A percentile compares a stretch with the other conserved stretches of the same genome.
Conservation (phyloP, 192 early-diverging fungal species). For the Rhizophagus prolifer region DNA sequence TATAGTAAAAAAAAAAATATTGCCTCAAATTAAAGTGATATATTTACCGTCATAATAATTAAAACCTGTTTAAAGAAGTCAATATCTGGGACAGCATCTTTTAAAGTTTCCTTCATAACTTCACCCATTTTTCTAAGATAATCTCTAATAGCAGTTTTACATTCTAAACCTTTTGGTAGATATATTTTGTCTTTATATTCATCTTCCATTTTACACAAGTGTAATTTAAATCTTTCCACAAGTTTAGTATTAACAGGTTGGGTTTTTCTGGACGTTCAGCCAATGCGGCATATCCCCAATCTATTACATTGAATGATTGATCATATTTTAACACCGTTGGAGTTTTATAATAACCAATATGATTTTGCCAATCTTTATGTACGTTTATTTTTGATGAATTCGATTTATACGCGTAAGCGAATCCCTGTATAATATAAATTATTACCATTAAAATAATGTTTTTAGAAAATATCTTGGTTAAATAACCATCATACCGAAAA, state of each 20-base stretch:
- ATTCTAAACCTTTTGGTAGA: neutral
- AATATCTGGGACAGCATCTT: neutral
- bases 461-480: too few species aligned
- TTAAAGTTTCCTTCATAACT: neutral
- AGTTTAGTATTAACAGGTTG: too few species aligned
- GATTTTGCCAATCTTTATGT: neutral
- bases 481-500: neutral
- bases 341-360: neutral
- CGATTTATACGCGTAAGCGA: neutral
- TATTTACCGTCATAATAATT: neutral
- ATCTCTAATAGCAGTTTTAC: neutral
- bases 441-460: neutral
- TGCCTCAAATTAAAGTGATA: too few species aligned
- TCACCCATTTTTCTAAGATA: neutral
- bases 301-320: neutral
- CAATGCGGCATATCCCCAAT: constrained; percentile 4
- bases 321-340: neutral
- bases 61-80: neutral
- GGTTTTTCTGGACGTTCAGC: neutral
- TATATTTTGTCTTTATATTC: neutral
- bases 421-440: neutral
- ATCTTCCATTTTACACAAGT: neutral
- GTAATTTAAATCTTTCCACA: neutral
- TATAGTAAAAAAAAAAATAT: too few species aligned
- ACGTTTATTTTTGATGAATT: neutral